These are phyloP conservation scores for Beauveria brongniartii DNA, from an alignment of 2,329 filamentous ascomycete genomes.

Conservation along the genomic window DNA sequence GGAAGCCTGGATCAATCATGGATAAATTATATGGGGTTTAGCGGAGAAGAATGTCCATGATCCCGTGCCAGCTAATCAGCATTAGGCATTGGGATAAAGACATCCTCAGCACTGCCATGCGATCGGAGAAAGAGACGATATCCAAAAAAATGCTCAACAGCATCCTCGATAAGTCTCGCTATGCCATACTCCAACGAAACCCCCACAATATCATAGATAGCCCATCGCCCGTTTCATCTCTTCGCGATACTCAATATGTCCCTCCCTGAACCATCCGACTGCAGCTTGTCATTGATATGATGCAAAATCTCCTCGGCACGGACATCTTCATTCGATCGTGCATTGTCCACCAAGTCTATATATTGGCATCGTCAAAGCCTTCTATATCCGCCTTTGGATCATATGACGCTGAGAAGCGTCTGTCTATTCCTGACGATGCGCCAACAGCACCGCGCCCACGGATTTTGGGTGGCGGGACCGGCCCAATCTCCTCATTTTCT, in stretches of 20 bases:
- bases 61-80: too few relatives aligned
- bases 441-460: constrained; percentile 64
- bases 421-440: constrained; percentile 62
- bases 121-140: too few relatives aligned
- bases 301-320: not conserved
- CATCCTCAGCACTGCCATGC: too few relatives aligned
- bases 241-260: not conserved
- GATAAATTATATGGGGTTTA: not conserved
- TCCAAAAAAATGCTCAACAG: not conserved
- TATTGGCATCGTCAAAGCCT: constrained; percentile 34
- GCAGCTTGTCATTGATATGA: too few relatives aligned
- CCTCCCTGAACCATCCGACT: not conserved
- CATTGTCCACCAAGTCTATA: not conserved
- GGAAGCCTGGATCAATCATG: not conserved
- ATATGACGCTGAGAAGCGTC: constrained; percentile 64
- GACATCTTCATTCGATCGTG: not conserved
- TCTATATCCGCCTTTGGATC: constrained; percentile 49
- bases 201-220: not conserved
- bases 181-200: not conserved
- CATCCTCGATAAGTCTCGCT: not conserved
- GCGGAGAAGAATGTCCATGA: not conserved
- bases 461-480: constrained; percentile 48
- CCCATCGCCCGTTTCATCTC: not conserved
- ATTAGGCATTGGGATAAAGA: too few relatives aligned
- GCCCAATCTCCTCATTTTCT: constrained; percentile 68